Evolutionary conservation across 2,329 filamentous ascomycete genomes (phyloP).

Genomic region (Ramularia collo-cygni): DNA sequence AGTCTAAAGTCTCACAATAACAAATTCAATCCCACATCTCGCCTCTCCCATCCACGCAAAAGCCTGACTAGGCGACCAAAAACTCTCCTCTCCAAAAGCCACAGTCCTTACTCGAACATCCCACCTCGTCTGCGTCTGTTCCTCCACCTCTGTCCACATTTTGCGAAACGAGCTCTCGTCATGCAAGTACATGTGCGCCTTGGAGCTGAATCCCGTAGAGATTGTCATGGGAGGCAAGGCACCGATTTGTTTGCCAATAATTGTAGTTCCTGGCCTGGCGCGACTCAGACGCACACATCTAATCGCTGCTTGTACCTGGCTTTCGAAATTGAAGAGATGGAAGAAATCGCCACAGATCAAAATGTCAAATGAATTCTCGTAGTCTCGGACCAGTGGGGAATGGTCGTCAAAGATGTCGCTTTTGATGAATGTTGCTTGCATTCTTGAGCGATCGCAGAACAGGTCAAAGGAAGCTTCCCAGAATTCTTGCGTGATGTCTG

Average conservation of each 20-base stretch:
- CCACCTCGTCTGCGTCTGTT: conserved; percentile 9
- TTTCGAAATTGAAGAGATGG: conserved; percentile 9
- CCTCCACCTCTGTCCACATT: conserved; percentile 11
- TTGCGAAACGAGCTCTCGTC: conserved; percentile 5
- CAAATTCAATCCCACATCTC: no score
- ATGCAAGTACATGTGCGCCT: conserved; percentile 5
- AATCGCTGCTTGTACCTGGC: conserved; percentile 5
- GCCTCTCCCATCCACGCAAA: no score
- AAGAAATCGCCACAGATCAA: conserved; percentile 13
- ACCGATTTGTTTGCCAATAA: conserved; percentile 10
- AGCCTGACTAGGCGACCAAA: no score
- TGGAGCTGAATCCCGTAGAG: conserved; percentile 5
- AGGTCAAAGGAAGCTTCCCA: conserved; percentile 12
- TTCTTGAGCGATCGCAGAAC: conserved; percentile 5
- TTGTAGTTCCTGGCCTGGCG: conserved; percentile 7
- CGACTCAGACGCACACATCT: conserved; percentile 5
- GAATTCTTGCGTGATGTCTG: conserved; percentile 10
- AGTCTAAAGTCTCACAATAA: no score
- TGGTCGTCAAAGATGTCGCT: conserved; percentile 3
- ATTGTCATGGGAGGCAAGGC: no score
- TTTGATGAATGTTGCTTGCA: conserved; percentile 8
- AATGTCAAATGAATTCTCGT: conserved; percentile 6
- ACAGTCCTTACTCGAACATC: conserved; percentile 4
- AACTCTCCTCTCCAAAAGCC: no score
- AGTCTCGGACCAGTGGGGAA: conserved; percentile 4